Base-by-base conservation (phyloP, 768 basidiomycete species). In the Xanthoconium purpureum region DNA sequence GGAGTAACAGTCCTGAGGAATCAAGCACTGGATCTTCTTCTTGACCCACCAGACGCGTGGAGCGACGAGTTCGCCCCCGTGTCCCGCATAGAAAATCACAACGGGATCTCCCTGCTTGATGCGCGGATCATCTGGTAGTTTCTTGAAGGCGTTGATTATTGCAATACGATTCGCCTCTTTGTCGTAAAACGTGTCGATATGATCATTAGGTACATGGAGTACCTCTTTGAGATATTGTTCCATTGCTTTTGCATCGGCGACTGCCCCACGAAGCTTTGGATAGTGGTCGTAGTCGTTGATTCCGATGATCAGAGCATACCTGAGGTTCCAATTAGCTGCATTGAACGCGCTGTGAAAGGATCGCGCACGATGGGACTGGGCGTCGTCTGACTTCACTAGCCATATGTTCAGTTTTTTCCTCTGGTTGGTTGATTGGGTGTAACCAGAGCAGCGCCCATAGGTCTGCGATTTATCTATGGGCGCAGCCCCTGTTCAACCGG, bases 1-100 rank as follows among this genome's bases (percentile, higher is more conserved):
- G 11, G 6, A 4, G 33, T 18, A 11, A 35, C 46, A 63, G 74
- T 63, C 62, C 68, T 65, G 51, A 73, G 75, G 52, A 75, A 75
- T 35, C 65, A 62, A n/a, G 56, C 64, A 29, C 61, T 71, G 42
- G 56, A 64, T 24, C 66, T 69, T 37, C 54, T 58, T 68, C 61
- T 71, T 67, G 15, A 47, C 32, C 3, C n/a, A 12, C 75, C 75
- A 75, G 1, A 50, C 62, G 2, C 35, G 1, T 0, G 78, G 78
- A 47, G 69, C 71, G 2, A 60, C 35, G 9, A 64, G 60, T 40
- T 73, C 62, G 5, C 72, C 66, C 14, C 78, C 79, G 52, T 79
- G 79, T 15, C 78, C 79, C n/a, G 78, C 75, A 43, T 69, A 80
- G 55, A 73, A 80, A 38, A 79, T 74, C 37, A 78, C 49, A 29